Evolutionary conservation across 108 stramenopile genomes (phyloP), one percentile per base, ranked within the genome.

Genomic region (Pseudonitzschia delicatissima): DNA sequence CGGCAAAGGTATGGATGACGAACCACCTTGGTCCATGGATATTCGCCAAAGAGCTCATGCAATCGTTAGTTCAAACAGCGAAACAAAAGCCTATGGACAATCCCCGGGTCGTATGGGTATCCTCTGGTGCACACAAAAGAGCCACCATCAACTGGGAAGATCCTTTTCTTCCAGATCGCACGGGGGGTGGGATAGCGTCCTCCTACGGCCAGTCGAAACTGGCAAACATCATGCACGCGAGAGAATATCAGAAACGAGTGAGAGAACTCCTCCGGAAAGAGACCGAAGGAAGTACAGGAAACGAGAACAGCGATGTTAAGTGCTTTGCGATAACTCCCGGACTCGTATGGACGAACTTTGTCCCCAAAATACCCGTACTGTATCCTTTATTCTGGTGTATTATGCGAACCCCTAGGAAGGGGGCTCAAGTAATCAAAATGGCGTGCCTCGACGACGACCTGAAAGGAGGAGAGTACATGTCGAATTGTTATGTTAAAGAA

Each of bases 101-200:
- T 20, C 40, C 42, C 15, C 60, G 60, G n/a, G 60, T 42, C 26
- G 60, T 61, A 0, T 61, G 40, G 60, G 60, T 61, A 0, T 61
- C 60, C 26, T 61, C 60, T 13, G 60, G 60, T 7, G 60, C 60
- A 4, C 60, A 61, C 60, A 61, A 61, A 26, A 61, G n/a, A 20
- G 60, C 39, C 28, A 3, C 13, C 26, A 44, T 61, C 33, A 23
- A 44, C 18, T 61, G 60, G 60, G 60, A 40, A 5, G 39, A 61
- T 42, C 60, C 60, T 5, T 61, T 61, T 11, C 60, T 26, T 15
- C 37, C 42, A 13, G 0, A 5, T n/a, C 3, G 21, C 26, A 28
- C 51, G 29, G 28, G 11, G 29, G 23, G 25, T 0, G 26, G 20
- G 23, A 27, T 11, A 31, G 9, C 11, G 29, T 55, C 40, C 40